Conservation (phyloP, 208 protist genomes). For the Vickermania spadyakhi region DNA sequence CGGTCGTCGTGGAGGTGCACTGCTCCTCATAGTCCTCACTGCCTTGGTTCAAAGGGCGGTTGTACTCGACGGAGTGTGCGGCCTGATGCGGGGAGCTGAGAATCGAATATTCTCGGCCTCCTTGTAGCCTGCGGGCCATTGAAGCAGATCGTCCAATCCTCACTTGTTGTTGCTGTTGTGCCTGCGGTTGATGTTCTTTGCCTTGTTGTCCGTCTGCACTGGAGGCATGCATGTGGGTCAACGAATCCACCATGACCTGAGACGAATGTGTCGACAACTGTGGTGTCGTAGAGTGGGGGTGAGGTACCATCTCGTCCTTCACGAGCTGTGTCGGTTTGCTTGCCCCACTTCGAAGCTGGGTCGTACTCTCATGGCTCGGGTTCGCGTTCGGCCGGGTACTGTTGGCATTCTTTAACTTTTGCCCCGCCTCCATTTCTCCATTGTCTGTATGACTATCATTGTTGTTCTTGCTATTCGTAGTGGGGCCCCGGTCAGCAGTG, state of each 20-base stretch:
- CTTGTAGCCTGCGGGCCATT: no score
- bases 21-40: background rate
- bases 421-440: background rate
- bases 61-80: background rate
- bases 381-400: no score
- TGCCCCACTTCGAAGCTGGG: background rate
- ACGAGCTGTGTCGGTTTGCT: background rate
- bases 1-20: background rate
- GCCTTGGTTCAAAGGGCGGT: background rate
- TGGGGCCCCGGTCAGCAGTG: background rate
- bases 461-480: background rate
- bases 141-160: no score
- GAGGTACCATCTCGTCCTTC: no score
- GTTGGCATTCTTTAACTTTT: no score
- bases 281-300: no score
- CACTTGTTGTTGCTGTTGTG: no score
- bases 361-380: background rate
- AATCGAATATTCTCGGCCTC: background rate
- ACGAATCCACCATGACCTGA: no score
- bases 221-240: no score
- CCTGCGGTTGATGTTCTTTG: no score
- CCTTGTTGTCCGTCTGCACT: no score
- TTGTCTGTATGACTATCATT: background rate
- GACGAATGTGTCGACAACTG: no score
- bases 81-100: background rate